phyloP scores from a whole-genome alignment of 2,329 filamentous ascomycete species.

The Ascochyta lentis region DNA sequence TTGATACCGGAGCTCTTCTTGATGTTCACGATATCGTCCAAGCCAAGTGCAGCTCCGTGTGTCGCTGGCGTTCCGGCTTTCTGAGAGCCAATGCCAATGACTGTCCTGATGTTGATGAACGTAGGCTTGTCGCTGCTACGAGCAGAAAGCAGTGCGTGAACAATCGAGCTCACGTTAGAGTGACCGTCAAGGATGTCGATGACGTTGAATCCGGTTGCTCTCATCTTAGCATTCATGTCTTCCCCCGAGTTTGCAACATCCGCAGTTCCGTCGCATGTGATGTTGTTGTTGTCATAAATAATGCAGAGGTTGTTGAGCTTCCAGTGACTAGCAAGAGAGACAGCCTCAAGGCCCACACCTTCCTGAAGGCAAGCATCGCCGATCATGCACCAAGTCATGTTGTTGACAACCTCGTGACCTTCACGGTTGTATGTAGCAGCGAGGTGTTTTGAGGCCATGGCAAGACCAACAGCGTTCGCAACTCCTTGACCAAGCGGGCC shows the following conservation, averaged over 20 bases:
- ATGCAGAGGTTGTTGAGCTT: constrained; percentile 63
- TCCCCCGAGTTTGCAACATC: constrained; percentile 46
- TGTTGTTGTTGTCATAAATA: constrained; percentile 67
- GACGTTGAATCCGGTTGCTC: constrained; percentile 63
- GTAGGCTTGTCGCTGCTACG: constrained; percentile 57
- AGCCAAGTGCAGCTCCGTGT: constrained; percentile 1
- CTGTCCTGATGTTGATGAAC: constrained; percentile 64
- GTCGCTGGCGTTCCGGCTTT: constrained; percentile 8
- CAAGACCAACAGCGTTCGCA: constrained; percentile 60
- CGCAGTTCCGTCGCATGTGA: constrained; percentile 62
- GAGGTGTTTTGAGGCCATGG: constrained; percentile 65
- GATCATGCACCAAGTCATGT: constrained; percentile 63
- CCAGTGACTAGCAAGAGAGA: constrained; percentile 48
- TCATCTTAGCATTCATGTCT: constrained; percentile 65
- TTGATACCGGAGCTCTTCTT: constrained; percentile 59
- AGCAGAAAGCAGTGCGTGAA: constrained; percentile 55
- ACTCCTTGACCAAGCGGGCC: constrained; percentile 66
- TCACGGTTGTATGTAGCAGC: constrained; percentile 64
- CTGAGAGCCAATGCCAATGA: constrained; percentile 59
- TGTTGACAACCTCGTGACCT: constrained; percentile 56
- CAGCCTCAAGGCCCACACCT: constrained; percentile 9
- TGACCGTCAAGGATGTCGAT: constrained; percentile 62
- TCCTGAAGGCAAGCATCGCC: constrained; percentile 62
- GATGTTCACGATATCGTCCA: constrained; percentile 5
- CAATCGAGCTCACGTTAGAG: constrained; percentile 58